Percentiles rank a stretch among this genome's conserved stretches.
phyloP scores from a whole-genome alignment of 2,329 filamentous ascomycete genomes.

The Fusarium sp. region DNA sequence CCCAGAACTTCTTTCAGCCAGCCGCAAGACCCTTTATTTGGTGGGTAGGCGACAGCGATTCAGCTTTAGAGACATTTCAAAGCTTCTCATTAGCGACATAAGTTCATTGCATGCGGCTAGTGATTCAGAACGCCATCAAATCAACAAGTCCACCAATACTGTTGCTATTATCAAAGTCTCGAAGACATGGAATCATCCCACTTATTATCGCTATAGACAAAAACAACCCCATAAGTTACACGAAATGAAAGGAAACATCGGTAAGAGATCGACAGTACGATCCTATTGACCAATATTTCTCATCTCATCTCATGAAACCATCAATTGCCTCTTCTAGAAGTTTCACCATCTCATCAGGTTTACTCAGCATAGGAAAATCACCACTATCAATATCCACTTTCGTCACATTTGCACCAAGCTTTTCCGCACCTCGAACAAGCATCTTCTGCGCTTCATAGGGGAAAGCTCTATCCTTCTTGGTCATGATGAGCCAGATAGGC shows the following conservation, averaged over 20 bases:
- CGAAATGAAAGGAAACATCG: no score
- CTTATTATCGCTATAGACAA: neutral
- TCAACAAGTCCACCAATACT: no score
- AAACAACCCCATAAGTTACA: no score
- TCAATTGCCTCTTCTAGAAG: conserved; percentile 49
- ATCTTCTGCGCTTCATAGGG: conserved; percentile 55
- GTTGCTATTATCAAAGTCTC: neutral
- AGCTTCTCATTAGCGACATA: neutral
- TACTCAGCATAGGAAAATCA: conserved; percentile 63
- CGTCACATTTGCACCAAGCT: conserved; percentile 51
- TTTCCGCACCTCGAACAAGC: conserved; percentile 53
- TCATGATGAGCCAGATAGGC: conserved; percentile 60
- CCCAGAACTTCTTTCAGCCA: no score
- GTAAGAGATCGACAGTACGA: neutral
- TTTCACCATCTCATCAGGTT: conserved; percentile 53
- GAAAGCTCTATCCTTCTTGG: conserved; percentile 55
- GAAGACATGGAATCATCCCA: neutral
- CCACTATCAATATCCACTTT: conserved; percentile 57
- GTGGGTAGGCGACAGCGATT: no score
- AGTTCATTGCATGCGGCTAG: neutral
- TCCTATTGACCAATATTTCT: neutral
- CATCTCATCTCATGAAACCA: no score
- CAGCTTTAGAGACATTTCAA: neutral
- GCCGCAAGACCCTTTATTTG: no score
- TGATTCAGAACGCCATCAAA: neutral